Percentiles rank a stretch among this genome's conserved stretches.
Conservation (phyloP, 116 monocot species). For the Zostera marina region DNA sequence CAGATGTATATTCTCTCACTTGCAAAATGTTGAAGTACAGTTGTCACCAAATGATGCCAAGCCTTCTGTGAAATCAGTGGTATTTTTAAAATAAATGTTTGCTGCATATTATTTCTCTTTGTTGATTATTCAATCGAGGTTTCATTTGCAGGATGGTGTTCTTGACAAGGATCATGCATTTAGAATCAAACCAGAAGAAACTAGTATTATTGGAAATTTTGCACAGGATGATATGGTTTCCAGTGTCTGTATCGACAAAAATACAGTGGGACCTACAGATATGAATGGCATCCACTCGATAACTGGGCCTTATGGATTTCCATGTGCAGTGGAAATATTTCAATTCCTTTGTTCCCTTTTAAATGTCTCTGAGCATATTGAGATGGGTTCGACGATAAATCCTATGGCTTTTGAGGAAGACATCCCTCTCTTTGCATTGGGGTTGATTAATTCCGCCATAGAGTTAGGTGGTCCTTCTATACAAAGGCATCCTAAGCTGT, state of each 20-base stretch:
- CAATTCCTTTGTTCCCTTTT: constrained; percentile 78
- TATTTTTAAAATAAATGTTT: constrained; percentile 10
- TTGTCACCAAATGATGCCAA: neutral
- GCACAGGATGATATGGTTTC: neutral
- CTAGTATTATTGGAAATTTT: constrained; percentile 30
- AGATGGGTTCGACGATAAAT: constrained; percentile 31
- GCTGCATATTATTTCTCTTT: neutral
- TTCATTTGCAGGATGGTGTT: constrained; percentile 29
- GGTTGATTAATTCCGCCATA: constrained; percentile 62
- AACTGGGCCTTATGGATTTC: constrained; percentile 60
- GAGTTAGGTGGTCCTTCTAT: constrained; percentile 49
- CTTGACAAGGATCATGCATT: constrained; percentile 34
- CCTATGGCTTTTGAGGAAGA: constrained; percentile 68
- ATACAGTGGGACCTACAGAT: constrained; percentile 6
- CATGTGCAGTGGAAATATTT: constrained; percentile 77
- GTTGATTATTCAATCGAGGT: neutral
- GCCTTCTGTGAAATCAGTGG: constrained; percentile 17
- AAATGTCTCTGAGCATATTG: constrained; percentile 58
- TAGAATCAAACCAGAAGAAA: constrained; percentile 33
- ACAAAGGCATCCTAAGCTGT: constrained; percentile 42
- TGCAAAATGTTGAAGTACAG: constrained; percentile 16
- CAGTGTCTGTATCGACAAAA: constrained; percentile 21
- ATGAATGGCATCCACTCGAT: constrained; percentile 14
- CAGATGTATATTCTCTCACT: constrained; percentile 35
- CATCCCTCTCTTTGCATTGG: constrained; percentile 66